phyloP scores from a whole-genome alignment of 2,329 filamentous ascomycete genomes.

The Calcarisporium arbuscula region DNA sequence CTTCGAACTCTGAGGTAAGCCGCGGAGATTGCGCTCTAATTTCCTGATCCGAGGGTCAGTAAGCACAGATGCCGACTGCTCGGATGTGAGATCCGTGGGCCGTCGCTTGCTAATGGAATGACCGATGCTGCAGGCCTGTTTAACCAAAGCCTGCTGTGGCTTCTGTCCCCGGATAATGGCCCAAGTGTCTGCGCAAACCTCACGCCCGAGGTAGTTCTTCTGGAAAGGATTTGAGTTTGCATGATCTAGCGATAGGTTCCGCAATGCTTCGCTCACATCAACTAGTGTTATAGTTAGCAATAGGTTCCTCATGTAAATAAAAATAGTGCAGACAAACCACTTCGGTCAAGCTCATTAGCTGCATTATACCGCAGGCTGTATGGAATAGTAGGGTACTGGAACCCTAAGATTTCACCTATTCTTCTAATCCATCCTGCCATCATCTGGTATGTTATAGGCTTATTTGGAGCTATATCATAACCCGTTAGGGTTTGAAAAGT shows the following conservation, averaged over 20 bases:
- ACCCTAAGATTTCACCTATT: slow-evolving; percentile 3
- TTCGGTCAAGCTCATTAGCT: slow-evolving; percentile 5
- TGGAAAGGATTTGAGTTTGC: slow-evolving; percentile 3
- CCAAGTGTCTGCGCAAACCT: slow-evolving; percentile 3
- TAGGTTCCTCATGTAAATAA: background rate
- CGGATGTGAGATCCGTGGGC: slow-evolving; percentile 11
- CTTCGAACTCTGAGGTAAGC: slow-evolving; percentile 4
- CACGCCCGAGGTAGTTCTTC: slow-evolving; percentile 7
- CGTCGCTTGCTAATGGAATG: slow-evolving; percentile 11
- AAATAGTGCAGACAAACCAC: background rate
- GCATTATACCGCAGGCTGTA: slow-evolving; percentile 8
- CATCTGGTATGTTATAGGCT: slow-evolving; percentile 9
- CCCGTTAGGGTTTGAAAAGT: slow-evolving; percentile 5
- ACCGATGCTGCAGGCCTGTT: slow-evolving; percentile 13
- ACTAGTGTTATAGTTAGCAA: too few relatives aligned
- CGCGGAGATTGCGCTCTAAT: background rate
- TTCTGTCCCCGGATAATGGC: slow-evolving; percentile 5
- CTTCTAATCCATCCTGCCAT: slow-evolving; percentile 10
- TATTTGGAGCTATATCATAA: slow-evolving; percentile 10
- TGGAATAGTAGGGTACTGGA: slow-evolving; percentile 3
- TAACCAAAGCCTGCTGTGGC: slow-evolving; percentile 12
- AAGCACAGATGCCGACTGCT: slow-evolving; percentile 10
- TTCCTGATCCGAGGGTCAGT: slow-evolving; percentile 7
- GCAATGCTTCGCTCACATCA: slow-evolving; percentile 6
- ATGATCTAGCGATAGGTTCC: slow-evolving; percentile 4